Conservation (phyloP, 2,329 filamentous ascomycete genomes). For the Claviceps maximensis region DNA sequence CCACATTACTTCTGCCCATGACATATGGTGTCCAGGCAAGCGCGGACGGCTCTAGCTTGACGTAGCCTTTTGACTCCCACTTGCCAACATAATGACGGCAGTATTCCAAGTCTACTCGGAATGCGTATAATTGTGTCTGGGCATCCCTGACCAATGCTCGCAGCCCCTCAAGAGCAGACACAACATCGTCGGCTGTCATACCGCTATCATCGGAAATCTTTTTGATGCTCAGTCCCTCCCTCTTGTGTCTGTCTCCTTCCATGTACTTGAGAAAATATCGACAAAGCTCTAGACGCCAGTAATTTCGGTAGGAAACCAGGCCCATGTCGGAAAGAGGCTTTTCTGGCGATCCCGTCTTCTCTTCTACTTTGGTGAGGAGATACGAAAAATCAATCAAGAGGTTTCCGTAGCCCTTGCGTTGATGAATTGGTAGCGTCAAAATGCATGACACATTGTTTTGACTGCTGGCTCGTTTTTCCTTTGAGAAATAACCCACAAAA, state of each 20-base stretch:
- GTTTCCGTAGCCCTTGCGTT: conserved; percentile 93
- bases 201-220: conserved; percentile 79
- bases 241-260: conserved; percentile 17
- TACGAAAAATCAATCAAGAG: conserved; percentile 98
- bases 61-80: conserved; percentile 80
- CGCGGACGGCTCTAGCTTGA: conserved; percentile 65
- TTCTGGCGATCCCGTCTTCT: conserved; percentile 89
- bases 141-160: conserved; percentile 84
- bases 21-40: conserved; percentile 95
- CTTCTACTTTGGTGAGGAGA: conserved; percentile 80
- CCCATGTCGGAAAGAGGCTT: conserved; percentile 98
- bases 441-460: conserved; percentile 98
- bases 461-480: conserved; percentile 89
- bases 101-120: conserved; percentile 74
- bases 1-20: conserved; percentile 76
- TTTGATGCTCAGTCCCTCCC: conserved; percentile 44
- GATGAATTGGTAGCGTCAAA: conserved; percentile 86
- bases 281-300: conserved; percentile 85
- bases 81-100: conserved; percentile 79
- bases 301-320: conserved; percentile 90
- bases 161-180: conserved; percentile 82
- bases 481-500: conserved; percentile 98
- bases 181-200: conserved; percentile 91
- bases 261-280: conserved; percentile 55
- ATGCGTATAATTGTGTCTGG: conserved; percentile 74